Base-by-base conservation (phyloP, 768 basidiomycete genomes). In the Pisolithus tinctorius region DNA sequence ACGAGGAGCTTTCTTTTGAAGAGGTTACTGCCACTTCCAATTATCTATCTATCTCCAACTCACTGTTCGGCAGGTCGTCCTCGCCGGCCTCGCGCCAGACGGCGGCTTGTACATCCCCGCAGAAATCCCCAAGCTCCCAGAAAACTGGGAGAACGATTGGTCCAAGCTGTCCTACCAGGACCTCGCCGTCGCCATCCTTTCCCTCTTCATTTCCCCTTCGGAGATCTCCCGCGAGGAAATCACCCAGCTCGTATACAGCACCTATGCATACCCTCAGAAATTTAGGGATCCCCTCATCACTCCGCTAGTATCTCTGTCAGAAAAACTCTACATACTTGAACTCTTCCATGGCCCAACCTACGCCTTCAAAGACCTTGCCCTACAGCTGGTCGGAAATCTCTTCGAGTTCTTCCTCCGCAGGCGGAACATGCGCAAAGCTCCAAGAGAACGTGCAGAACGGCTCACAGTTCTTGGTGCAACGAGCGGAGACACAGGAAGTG, bases 301-400 rank as follows among this genome's bases (percentile, higher is more conserved):
- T 0, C 94, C 95, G 0, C 67, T 96, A 25, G 50, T 65, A 31
- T 54, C 58, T 38, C 49, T 69, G 17, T 53, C 59, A 45, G 45
- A 45, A 1, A 77, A 80, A 57, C 79, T 80, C 60, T 89, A 81
- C 60, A 72, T 97, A 4, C 73, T 99, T 46, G 95, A 98, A 68
- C 76, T 99, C 17, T 98, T 92, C 76, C 94, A 98, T 64, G 96
- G 96, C 0, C 96, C 96, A 4, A 99, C 96, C 0, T 98, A 90
- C 68, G 94, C 96, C 9, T 99, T 99, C 80, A 98, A 99, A 72
- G 96, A 99, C 62, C 93, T 99, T 37, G 96, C 96, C 0, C 75
- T 98, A 46, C 96, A 99, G 65, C 78, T 99, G 45, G 75, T 99
- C 2, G 96, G 96, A 6, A 98, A 98, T 65, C 71, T 98, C 6